Evolutionary conservation across 2,329 filamentous ascomycete genomes (phyloP), one percentile per base, ranked within the genome.

Genomic region (Trichoderma gracile): DNA sequence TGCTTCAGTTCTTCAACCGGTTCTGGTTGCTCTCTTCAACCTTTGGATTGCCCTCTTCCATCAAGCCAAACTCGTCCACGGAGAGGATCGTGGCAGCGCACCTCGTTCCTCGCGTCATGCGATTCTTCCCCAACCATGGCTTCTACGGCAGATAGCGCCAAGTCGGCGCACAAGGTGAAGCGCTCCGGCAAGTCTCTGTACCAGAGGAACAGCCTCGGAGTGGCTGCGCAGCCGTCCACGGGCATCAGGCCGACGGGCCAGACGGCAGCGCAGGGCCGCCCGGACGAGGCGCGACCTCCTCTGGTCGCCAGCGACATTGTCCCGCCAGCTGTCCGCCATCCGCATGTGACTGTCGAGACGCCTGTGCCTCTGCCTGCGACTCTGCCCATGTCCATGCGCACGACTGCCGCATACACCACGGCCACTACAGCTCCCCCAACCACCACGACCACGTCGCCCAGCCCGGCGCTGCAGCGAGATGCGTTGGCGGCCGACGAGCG

Each of bases 261-360:
- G 38, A 19, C 38, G 5, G 40, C 46, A 33, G 12, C 49, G 5
- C 43, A 14, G 27, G 17, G 45, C 45, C 17, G 38, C 7, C 8
- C 27, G 4, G 43, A 53, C 17, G 12, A 57, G 10, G 58, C 61
- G 52, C 14, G 54, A 33, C 46, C 45, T 23, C 23, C 66, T 1
- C 67, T 67, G 3, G 67, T 74, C 19, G 68, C 69, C 7, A 75
- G 71, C 63, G 69, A 75, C n/a, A 66, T 70, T 7, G 3, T 67
- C 0, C 40, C 64, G 17, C 58, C 45, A 19, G 21, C 15, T 33
- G n/a, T 10, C 7, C 33, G 54, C 45, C 21, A 19, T 40, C 38
- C 38, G 30, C 42, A 9, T 17, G 23, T 38, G 8, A 14, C 14
- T 1, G 25, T 60, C 23, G 46, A 61, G 46, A 52, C 57, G 1